These are phyloP conservation scores for Citrus glauca DNA, from an alignment of 345 rosid genomes.

Conservation along the genomic window DNA sequence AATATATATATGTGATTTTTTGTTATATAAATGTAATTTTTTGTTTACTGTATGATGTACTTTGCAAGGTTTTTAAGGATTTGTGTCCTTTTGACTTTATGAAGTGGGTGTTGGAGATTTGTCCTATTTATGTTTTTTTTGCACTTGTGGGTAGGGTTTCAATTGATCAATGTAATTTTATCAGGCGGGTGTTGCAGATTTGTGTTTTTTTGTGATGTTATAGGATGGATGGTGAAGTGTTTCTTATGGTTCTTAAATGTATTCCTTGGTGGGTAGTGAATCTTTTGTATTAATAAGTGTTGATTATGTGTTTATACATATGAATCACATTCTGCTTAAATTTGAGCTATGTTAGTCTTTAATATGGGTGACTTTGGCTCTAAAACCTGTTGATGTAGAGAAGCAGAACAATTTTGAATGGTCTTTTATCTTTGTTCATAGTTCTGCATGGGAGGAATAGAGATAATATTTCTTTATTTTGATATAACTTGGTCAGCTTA, in stretches of 20 bases:
- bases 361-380: neutral
- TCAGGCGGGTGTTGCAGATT: neutral
- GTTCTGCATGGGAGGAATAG: slow-evolving; percentile 5
- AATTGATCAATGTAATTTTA: neutral
- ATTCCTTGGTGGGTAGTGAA: neutral
- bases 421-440: neutral
- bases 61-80: neutral
- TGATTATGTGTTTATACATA: neutral
- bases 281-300: neutral
- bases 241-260: neutral
- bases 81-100: neutral
- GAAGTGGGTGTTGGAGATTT: slow-evolving; percentile 8
- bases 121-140: neutral
- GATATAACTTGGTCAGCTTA: slow-evolving; percentile 32
- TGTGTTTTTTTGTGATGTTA: neutral
- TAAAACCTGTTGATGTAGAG: neutral
- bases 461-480: slow-evolving; percentile 16
- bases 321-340: neutral
- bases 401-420: neutral
- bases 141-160: neutral
- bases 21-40: neutral
- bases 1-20: neutral
- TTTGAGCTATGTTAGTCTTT: neutral
- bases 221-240: neutral
- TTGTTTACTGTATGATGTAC: neutral